Evolutionary conservation across 2,329 filamentous ascomycete species (phyloP).

Genomic region (Claviceps arundinis): DNA sequence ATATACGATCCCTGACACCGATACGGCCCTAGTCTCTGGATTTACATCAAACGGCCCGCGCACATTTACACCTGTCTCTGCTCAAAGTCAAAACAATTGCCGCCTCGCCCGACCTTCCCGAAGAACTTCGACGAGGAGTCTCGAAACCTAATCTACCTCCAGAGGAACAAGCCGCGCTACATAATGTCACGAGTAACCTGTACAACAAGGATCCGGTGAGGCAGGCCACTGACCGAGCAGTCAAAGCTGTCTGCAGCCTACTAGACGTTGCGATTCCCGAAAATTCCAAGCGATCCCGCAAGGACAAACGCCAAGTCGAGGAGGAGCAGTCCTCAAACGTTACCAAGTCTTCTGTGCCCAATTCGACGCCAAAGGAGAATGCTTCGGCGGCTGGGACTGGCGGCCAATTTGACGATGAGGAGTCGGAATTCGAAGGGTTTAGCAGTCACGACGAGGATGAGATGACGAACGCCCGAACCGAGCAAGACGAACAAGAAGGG

Average conservation of each 20-base stretch:
- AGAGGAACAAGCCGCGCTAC: slow-evolving; percentile 36
- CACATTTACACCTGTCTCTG: slow-evolving; percentile 41
- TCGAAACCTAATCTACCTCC: slow-evolving; percentile 38
- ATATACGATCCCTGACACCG: not conserved
- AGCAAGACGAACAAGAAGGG: not conserved
- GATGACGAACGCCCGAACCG: not conserved
- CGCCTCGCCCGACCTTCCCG: slow-evolving; percentile 35
- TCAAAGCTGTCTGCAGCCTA: slow-evolving; percentile 34
- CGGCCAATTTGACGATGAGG: slow-evolving; percentile 15
- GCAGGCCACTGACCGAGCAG: slow-evolving; percentile 33
- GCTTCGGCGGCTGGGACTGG: slow-evolving; percentile 7
- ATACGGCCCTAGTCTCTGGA: slow-evolving; percentile 34
- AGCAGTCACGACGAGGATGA: slow-evolving; percentile 22
- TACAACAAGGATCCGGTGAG: slow-evolving; percentile 40
- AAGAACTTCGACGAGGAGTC: slow-evolving; percentile 31
- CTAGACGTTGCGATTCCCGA: slow-evolving; percentile 36
- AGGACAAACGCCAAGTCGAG: slow-evolving; percentile 19
- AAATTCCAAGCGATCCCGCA: slow-evolving; percentile 19
- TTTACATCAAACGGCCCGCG: slow-evolving; percentile 41
- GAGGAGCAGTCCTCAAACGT: slow-evolving; percentile 16
- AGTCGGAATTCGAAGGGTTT: slow-evolving; percentile 25
- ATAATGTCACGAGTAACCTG: slow-evolving; percentile 46
- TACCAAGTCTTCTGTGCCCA: not conserved
- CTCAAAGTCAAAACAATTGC: slow-evolving; percentile 40
- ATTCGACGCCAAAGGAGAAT: slow-evolving; percentile 4